Conservation (phyloP, 768 basidiomycete species). For the Boletales sp. region DNA sequence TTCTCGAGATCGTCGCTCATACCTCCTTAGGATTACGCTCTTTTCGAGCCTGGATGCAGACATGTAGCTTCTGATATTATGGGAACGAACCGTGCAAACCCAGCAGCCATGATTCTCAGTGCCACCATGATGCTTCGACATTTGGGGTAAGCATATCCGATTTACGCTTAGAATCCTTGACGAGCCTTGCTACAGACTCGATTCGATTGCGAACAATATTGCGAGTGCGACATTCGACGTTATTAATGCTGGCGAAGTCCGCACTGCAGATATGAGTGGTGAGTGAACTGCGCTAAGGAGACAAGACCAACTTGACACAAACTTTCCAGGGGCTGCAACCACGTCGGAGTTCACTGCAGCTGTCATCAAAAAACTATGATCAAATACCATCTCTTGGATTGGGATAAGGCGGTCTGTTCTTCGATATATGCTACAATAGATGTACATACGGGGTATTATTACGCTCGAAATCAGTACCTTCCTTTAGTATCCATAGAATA, state of each 20-base stretch:
- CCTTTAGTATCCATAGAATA: constrained; percentile 7
- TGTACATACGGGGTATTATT: constrained; percentile 18
- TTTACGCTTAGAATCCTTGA: constrained; percentile 14
- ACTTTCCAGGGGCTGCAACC: constrained; percentile 65
- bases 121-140: constrained; percentile 98
- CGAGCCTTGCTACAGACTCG: constrained; percentile 53
- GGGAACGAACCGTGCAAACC: constrained; percentile 95
- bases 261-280: constrained; percentile 96
- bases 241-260: constrained; percentile 81
- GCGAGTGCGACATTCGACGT: constrained; percentile 91
- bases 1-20: neutral
- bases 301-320: constrained; percentile 5
- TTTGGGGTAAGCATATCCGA: constrained; percentile 62
- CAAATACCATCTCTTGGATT: constrained; percentile 5
- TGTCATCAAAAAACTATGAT: constrained; percentile 75
- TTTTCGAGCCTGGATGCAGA: constrained; percentile 98
- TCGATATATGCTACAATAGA: constrained; percentile 22
- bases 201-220: constrained; percentile 90
- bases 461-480: constrained; percentile 12
- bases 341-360: constrained; percentile 95
- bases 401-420: neutral
- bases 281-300: constrained; percentile 28
- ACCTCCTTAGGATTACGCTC: constrained; percentile 75
- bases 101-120: constrained; percentile 94
- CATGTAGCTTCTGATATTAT: constrained; percentile 95